Conservation (phyloP, 495 filamentous ascomycete species). For the Parmelia sp. region DNA sequence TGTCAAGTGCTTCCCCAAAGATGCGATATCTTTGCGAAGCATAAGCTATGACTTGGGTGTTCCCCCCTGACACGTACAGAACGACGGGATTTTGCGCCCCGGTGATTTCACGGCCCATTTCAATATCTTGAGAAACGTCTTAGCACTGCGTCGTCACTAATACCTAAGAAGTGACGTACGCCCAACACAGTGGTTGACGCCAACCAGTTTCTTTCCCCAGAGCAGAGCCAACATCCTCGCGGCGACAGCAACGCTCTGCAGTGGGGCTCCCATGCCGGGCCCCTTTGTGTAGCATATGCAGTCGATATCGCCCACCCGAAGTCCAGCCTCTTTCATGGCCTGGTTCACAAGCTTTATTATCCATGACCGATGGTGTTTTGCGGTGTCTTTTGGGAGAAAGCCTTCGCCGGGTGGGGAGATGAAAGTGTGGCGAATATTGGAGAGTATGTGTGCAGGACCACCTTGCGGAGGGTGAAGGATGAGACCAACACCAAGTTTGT, state of each 20-base stretch:
- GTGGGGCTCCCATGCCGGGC: conserved; percentile 91
- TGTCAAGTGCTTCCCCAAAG: conserved; percentile 95
- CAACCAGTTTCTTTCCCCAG: conserved; percentile 81
- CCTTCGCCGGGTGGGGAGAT: conserved; percentile 85
- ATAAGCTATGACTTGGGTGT: conserved; percentile 98
- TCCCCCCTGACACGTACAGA: conserved; percentile 91
- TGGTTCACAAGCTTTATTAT: conserved; percentile 72
- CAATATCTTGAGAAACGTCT: conserved; percentile 49
- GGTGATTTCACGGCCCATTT: conserved; percentile 95
- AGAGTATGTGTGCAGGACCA: conserved; percentile 65
- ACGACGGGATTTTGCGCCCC: conserved; percentile 89
- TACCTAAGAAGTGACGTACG: conserved; percentile 27
- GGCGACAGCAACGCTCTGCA: conserved; percentile 81
- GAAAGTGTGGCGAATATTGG: conserved; percentile 93
- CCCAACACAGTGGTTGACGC: conserved; percentile 95
- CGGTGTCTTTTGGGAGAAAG: conserved; percentile 94
- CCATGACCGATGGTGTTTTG: conserved; percentile 81
- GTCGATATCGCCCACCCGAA: conserved; percentile 60
- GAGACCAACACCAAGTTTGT: conserved; percentile 92
- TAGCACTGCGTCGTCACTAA: not conserved
- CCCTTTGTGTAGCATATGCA: conserved; percentile 95
- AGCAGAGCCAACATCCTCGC: conserved; percentile 76
- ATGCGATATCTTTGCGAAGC: conserved; percentile 89
- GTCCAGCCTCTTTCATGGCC: conserved; percentile 62
- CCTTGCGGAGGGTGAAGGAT: conserved; percentile 69